phyloP scores from a whole-genome alignment of 2,329 filamentous ascomycete genomes.

The Trichoderma brevicompactum region DNA sequence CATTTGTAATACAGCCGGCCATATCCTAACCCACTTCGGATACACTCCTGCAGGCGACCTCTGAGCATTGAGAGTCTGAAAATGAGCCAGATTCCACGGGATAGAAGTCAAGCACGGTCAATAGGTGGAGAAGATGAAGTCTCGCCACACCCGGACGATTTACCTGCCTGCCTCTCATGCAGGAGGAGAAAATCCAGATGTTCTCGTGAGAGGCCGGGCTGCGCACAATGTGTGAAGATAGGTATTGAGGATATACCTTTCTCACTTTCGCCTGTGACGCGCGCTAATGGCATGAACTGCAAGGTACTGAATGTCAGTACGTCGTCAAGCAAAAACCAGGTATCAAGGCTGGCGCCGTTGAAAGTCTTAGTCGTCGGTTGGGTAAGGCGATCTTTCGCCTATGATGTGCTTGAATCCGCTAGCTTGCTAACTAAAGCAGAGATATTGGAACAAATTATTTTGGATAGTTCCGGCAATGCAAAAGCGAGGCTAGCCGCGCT shows the following conservation, averaged over 20 bases:
- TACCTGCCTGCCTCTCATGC: conserved; percentile 27
- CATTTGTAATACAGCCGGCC: too few species aligned
- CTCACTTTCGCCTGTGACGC: too few species aligned
- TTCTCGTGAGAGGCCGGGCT: conserved; percentile 17
- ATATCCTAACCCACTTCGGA: too few species aligned
- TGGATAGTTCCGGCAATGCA: too few species aligned
- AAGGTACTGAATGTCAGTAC: conserved; percentile 25
- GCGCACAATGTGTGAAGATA: too few species aligned
- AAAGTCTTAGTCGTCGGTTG: conserved; percentile 22
- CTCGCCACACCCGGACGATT: conserved; percentile 8
- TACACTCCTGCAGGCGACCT: too few species aligned
- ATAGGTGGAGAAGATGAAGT: conserved; percentile 18
- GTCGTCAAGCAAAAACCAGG: conserved; percentile 25
- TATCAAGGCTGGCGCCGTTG: conserved; percentile 26
- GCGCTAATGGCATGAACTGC: background rate
- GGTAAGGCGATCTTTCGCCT: background rate
- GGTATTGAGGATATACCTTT: too few species aligned
- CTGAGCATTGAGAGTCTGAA: background rate
- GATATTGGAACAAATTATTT: too few species aligned
- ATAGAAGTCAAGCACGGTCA: conserved; percentile 15
- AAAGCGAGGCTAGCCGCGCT: too few species aligned
- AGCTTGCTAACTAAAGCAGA: too few species aligned
- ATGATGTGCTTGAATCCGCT: too few species aligned
- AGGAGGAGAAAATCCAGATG: conserved; percentile 25
- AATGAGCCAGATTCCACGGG: conserved; percentile 3